phyloP scores from a whole-genome alignment of 2,329 filamentous ascomycete species.

The Pestalotiopsis sp. region DNA sequence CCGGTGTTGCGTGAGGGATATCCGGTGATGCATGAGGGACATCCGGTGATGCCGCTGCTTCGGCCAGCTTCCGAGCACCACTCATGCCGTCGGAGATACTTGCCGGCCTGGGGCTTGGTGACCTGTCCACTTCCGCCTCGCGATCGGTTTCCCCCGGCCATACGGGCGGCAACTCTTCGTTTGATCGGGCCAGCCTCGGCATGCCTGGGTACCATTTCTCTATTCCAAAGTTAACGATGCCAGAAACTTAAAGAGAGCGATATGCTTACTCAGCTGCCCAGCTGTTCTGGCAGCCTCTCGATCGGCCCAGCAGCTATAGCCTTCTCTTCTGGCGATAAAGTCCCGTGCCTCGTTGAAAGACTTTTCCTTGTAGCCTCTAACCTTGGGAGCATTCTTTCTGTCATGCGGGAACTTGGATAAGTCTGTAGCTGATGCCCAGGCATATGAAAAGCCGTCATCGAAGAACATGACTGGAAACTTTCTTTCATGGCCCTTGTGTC shows the following conservation, averaged over 20 bases:
- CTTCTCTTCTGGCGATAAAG: conserved; percentile 29
- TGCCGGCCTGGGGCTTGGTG: too few relatives aligned
- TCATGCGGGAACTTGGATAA: conserved; percentile 27
- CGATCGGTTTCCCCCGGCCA: neutral
- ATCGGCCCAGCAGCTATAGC: conserved; percentile 25
- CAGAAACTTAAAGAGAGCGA: neutral
- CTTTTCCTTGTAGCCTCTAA: conserved; percentile 14
- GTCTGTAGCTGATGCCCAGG: conserved; percentile 24
- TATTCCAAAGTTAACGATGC: neutral
- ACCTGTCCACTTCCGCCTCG: neutral
- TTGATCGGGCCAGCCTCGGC: neutral
- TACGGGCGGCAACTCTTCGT: neutral
- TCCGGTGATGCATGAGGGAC: too few relatives aligned
- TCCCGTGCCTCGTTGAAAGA: conserved; percentile 25
- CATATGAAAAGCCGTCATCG: conserved; percentile 28
- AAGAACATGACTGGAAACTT: conserved; percentile 44
- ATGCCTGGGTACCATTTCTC: neutral
- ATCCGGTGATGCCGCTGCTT: too few relatives aligned
- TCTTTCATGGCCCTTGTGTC: conserved; percentile 29
- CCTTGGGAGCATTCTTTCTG: conserved; percentile 15
- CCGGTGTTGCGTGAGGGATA: too few relatives aligned
- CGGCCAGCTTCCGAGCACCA: too few relatives aligned
- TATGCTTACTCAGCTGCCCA: conserved; percentile 16
- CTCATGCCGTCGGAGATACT: too few relatives aligned
- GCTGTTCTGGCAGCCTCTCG: conserved; percentile 20